Percentiles rank a stretch among this genome's conserved stretches.
Conservation (phyloP, 371 early-diverging fungal species). For the Mucor sp. region DNA sequence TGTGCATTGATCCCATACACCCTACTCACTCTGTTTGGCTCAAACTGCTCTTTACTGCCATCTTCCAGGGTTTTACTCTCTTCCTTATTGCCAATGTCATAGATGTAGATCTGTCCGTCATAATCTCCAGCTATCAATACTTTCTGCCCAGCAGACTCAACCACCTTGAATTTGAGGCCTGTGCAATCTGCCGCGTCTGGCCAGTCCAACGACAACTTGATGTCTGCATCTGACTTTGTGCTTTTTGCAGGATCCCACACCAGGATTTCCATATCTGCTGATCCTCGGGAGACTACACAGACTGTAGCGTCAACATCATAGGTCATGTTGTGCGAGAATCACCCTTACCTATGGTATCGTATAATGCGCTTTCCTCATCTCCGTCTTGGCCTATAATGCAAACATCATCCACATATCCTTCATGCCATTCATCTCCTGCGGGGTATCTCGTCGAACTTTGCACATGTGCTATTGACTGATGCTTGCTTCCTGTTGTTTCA, state of each 20-base stretch:
- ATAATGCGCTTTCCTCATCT: constrained; percentile 3
- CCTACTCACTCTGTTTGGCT: constrained; percentile 29
- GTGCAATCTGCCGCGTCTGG: constrained; percentile 33
- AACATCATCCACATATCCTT: constrained; percentile 60
- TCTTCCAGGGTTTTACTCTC: constrained; percentile 36
- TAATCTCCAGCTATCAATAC: constrained; percentile 46
- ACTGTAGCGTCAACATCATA: neutral
- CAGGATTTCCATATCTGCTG: constrained; percentile 42
- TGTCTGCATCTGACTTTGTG: constrained; percentile 39
- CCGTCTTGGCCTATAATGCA: constrained; percentile 35
- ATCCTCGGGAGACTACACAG: constrained; percentile 39
- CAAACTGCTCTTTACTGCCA: constrained; percentile 33
- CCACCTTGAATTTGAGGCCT: constrained; percentile 38
- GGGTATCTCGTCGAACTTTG: constrained; percentile 39
- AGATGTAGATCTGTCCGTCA: constrained; percentile 43
- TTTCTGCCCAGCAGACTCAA: constrained; percentile 35
- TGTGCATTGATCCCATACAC: neutral
- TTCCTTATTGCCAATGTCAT: constrained; percentile 35
- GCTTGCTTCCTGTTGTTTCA: neutral
- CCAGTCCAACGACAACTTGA: constrained; percentile 38
- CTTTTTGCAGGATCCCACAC: constrained; percentile 43
- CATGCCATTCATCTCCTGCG: constrained; percentile 62
- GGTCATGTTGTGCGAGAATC: neutral
- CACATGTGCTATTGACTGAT: neutral
- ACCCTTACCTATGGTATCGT: constrained; percentile 19